Evolutionary conservation across 2,329 filamentous ascomycete species (phyloP), one percentile per base, ranked within the genome.

Genomic region (Remersonia thermophila): DNA sequence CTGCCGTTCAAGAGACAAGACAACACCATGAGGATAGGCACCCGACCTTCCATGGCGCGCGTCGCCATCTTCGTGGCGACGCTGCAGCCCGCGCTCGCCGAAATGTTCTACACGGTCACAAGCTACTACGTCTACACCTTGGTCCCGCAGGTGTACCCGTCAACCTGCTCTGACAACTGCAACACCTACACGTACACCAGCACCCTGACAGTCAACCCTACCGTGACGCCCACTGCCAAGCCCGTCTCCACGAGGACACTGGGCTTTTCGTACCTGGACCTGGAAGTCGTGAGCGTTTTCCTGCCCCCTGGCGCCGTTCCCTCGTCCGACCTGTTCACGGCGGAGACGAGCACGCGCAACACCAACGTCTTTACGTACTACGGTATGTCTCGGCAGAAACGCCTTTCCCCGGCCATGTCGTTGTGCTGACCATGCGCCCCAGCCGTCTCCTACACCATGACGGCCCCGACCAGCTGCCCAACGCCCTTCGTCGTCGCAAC

Each of bases 401-500:
- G 5, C 9, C 20, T 23, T 9, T 23, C 20, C 20, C 20, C 5
- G 20, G 20, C 20, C 9, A 9, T 23, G 20, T 23, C 5, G 20
- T 23, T 6, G 20, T 9, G 20, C 20, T 23, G 9, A 23, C 20
- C 9, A 9, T 6, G 20, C 20, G 5, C 9, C 20, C 9, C 9
- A 23, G 20, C 5, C 9, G 32, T 47, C n/a, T 8, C 35, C n/a
- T 11, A 41, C 2, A 40, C 37, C 16, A 41, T 30, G 18, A 52
- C 51, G 0, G 53, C 53, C 1, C 53, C 53, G 1, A 11, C 44
- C 1, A 47, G 46, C 3, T 55, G 52, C 40, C 48, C 50, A 3
- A 54, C 51, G 5, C 39, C 47, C 3, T 55, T 55, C 32, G 52
- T 46, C 7, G 43, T 53, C 18, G 41, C 33, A 1, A 50, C 47